A percentile compares a stretch with the other conserved stretches of the same genome.
phyloP scores from a whole-genome alignment of 371 early-diverging fungal species.

The Nematocida parisii region DNA sequence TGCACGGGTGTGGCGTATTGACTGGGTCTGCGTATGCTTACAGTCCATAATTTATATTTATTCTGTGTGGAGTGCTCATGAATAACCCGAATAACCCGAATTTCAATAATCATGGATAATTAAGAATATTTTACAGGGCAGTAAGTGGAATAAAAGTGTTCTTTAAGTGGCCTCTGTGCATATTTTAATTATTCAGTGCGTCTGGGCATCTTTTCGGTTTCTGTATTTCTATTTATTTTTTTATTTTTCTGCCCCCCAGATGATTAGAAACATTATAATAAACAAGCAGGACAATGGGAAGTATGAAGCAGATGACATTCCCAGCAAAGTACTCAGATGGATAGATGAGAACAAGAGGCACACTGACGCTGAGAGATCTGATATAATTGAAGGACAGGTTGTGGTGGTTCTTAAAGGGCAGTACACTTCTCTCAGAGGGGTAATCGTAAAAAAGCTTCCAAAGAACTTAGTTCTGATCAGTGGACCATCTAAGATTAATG shows the following conservation, averaged over 20 bases:
- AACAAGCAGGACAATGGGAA: constrained; percentile 37
- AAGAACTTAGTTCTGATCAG: constrained; percentile 42
- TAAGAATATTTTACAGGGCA: too few relatives aligned
- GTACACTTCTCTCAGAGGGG: constrained; percentile 40
- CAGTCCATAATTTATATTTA: too few relatives aligned
- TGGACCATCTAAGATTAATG: constrained; percentile 19
- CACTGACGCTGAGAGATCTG: constrained; percentile 32
- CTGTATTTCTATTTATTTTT: constrained; percentile 2
- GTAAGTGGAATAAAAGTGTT: too few relatives aligned
- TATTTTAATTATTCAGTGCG: too few relatives aligned
- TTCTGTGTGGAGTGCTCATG: too few relatives aligned
- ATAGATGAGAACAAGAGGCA: constrained; percentile 50
- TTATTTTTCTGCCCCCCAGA: constrained; percentile 44
- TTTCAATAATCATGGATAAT: too few relatives aligned
- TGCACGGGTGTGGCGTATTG: too few relatives aligned
- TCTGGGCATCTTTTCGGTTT: background rate
- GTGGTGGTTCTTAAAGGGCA: constrained; percentile 45
- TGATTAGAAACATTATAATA: constrained; percentile 57
- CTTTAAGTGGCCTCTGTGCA: too few relatives aligned
- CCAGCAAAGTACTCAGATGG: constrained; percentile 44
- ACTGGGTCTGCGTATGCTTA: too few relatives aligned
- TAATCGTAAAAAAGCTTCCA: constrained; percentile 53
- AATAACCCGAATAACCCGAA: too few relatives aligned
- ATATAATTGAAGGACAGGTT: constrained; percentile 53
- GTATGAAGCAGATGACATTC: constrained; percentile 54